phyloP scores from a whole-genome alignment of 495 filamentous ascomycete genomes.

The Apiosordaria backusii region DNA sequence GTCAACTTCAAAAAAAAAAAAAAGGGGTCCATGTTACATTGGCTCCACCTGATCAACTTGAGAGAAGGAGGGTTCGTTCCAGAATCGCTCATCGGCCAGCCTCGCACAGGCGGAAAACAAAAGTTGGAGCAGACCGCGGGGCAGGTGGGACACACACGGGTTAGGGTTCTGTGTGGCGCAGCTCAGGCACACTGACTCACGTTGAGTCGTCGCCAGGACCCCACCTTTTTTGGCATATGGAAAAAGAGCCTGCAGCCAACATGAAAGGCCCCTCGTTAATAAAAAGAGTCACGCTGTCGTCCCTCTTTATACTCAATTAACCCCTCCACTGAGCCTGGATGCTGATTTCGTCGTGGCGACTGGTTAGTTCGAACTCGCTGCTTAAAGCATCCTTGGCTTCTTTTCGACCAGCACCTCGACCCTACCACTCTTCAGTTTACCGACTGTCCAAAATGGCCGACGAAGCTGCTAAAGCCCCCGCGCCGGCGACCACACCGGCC shows the following conservation, averaged over 20 bases:
- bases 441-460: slow-evolving; percentile 25
- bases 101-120: neutral
- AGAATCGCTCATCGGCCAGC: neutral
- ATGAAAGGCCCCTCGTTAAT: slow-evolving; percentile 14
- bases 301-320: slow-evolving; percentile 24
- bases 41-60: too few relatives aligned
- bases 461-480: slow-evolving; percentile 15
- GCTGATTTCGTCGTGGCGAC: slow-evolving; percentile 31
- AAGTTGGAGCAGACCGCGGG: neutral
- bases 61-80: neutral
- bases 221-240: slow-evolving; percentile 8
- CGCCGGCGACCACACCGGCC: slow-evolving; percentile 11
- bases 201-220: neutral
- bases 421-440: slow-evolving; percentile 13
- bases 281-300: slow-evolving; percentile 18
- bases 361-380: slow-evolving; percentile 26
- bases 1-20: neutral
- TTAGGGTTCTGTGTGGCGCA: neutral
- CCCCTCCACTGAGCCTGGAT: slow-evolving; percentile 32
- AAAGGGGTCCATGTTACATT: neutral
- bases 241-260: slow-evolving; percentile 23
- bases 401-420: slow-evolving; percentile 23
- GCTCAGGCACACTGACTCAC: neutral
- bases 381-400: slow-evolving; percentile 23
- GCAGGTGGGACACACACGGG: neutral